phyloP scores from a whole-genome alignment of 2,329 filamentous ascomycete genomes.

The Hirsutella minnesotensis region DNA sequence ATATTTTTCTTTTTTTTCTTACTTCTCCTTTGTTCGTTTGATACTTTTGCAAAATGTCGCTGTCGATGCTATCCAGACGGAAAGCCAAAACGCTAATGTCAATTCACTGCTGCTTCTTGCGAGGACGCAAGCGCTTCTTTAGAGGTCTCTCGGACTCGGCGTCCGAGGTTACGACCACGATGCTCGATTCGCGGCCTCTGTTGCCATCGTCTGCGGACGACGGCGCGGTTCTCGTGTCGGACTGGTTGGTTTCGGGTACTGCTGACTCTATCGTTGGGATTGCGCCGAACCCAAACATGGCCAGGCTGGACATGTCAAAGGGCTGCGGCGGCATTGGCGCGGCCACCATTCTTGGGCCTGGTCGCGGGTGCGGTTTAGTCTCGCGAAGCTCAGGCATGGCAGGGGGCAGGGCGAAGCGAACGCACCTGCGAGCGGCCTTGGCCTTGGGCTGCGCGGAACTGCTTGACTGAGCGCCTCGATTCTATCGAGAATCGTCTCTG shows the following conservation, averaged over 20 bases:
- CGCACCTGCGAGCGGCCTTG: not conserved
- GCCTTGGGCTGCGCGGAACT: slow-evolving; percentile 7
- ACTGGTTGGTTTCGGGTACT: not conserved
- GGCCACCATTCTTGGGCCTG: slow-evolving; percentile 7
- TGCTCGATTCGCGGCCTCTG: not conserved
- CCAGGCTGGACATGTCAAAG: slow-evolving; percentile 2
- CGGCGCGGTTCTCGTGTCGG: too few relatives aligned
- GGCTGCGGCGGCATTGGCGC: slow-evolving; percentile 3
- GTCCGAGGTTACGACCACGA: not conserved
- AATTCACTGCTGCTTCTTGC: not conserved
- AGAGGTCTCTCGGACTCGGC: not conserved
- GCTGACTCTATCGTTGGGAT: slow-evolving; percentile 8
- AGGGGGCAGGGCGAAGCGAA: slow-evolving; percentile 2
- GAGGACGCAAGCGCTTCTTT: slow-evolving; percentile 4
- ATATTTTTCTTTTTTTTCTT: not conserved
- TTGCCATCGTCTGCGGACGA: not conserved
- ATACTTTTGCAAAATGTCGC: not conserved
- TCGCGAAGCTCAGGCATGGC: slow-evolving; percentile 4
- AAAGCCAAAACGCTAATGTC: not conserved
- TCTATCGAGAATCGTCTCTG: slow-evolving; percentile 27
- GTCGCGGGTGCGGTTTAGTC: slow-evolving; percentile 1
- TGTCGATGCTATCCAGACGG: not conserved
- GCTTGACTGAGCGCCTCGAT: slow-evolving; percentile 12
- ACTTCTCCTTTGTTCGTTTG: not conserved
- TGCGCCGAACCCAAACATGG: slow-evolving; percentile 9